These are phyloP conservation scores for Austropuccinia psidii DNA, from an alignment of 1,284 basidiomycete species.

Conservation along the genomic window DNA sequence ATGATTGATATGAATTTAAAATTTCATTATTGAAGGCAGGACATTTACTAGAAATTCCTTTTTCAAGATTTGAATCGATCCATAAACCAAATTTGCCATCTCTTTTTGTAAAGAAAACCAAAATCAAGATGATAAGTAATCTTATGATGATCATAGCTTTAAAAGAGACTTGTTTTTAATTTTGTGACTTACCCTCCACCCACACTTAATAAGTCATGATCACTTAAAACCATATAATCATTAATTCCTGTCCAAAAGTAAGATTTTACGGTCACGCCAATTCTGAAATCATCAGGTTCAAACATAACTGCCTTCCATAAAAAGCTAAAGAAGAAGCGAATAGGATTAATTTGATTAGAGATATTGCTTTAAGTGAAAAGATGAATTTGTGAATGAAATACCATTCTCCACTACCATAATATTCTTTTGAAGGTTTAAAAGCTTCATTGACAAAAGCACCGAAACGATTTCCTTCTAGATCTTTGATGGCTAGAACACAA, in stretches of 20 bases:
- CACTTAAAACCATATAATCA: conserved; percentile 80
- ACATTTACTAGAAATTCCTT: conserved; percentile 73
- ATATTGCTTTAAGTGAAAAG: neutral
- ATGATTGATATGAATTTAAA: conserved; percentile 53
- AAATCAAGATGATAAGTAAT: neutral
- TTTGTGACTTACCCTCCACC: conserved; percentile 70
- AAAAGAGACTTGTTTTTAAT: conserved; percentile 8
- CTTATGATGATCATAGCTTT: conserved; percentile 38
- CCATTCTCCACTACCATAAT: conserved; percentile 80
- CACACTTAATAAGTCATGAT: conserved; percentile 69
- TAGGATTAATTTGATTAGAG: neutral
- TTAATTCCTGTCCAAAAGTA: conserved; percentile 86
- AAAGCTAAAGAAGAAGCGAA: conserved; percentile 55
- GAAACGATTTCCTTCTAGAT: conserved; percentile 60
- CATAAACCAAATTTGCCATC: conserved; percentile 82
- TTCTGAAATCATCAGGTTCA: conserved; percentile 40
- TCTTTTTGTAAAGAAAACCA: conserved; percentile 48
- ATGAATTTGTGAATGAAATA: conserved; percentile 51
- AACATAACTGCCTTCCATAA: conserved; percentile 56
- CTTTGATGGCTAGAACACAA: conserved; percentile 58
- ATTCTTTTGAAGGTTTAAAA: conserved; percentile 54
- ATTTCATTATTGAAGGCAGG: conserved; percentile 82
- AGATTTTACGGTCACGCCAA: conserved; percentile 54
- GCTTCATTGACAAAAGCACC: conserved; percentile 75
- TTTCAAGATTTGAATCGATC: conserved; percentile 70